A percentile compares a stretch with the other conserved stretches of the same genome.
Conservation (phyloP, 176 grass and related monocot species). For the Pharus latifolius region DNA sequence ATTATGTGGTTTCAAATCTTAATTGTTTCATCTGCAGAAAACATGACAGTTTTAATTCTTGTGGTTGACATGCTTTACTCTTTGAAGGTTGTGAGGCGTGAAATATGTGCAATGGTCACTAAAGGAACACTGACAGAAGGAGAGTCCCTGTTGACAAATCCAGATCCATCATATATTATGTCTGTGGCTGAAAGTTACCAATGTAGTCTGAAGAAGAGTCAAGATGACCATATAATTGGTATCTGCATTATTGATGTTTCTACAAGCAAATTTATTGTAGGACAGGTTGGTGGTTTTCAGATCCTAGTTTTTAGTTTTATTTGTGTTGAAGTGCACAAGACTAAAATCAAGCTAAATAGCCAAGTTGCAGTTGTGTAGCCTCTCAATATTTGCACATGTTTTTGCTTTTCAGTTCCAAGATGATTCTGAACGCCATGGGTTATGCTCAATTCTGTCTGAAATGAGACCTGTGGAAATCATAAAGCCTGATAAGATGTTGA, state of each 20-base stretch:
- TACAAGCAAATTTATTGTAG: conserved; percentile 90
- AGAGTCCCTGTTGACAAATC: conserved; percentile 65
- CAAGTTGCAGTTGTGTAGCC: not conserved
- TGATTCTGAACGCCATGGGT: conserved; percentile 57
- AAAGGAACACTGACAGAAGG: conserved; percentile 93
- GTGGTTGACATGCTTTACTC: conserved; percentile 21
- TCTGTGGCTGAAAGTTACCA: conserved; percentile 65
- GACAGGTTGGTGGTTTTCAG: conserved; percentile 53
- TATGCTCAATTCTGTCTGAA: conserved; percentile 86
- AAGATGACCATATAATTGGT: conserved; percentile 50
- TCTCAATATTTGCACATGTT: conserved; percentile 16
- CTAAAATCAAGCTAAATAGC: not conserved
- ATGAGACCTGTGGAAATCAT: conserved; percentile 88
- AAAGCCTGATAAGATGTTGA: conserved; percentile 63
- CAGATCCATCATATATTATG: conserved; percentile 74
- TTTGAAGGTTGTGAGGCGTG: conserved; percentile 93
- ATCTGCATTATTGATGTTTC: conserved; percentile 92
- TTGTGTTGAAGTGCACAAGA: not conserved
- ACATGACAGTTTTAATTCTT: conserved; percentile 1
- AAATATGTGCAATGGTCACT: conserved; percentile 87
- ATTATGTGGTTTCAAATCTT: conserved; percentile 4
- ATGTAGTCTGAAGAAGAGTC: conserved; percentile 23
- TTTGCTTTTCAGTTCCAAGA: conserved; percentile 73
- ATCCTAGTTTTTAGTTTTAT: conserved; percentile 4
- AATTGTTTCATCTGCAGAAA: not conserved